A percentile compares a stretch with the other conserved stretches of the same genome.
phyloP scores from a whole-genome alignment of 192 early-diverging fungal species.

The Dissophora ornata region DNA sequence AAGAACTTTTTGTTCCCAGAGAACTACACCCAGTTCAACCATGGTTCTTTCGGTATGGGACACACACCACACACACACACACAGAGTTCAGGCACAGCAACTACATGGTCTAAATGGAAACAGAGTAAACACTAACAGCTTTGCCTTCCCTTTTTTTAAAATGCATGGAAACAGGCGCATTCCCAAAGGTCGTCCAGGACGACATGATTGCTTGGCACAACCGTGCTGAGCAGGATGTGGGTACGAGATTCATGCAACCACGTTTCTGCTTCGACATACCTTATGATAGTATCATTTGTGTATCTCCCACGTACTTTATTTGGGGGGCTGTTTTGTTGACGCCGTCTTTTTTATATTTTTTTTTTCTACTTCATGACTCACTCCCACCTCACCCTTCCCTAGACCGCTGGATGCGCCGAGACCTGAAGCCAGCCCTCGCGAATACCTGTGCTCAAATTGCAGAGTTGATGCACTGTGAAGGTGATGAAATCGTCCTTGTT shows the following conservation, averaged over 20 bases:
- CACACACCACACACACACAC: slow-evolving; percentile 15
- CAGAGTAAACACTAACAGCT: too few species aligned
- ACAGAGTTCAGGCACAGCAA: not conserved
- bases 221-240: slow-evolving; percentile 18
- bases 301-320: too few species aligned
- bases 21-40: slow-evolving; percentile 65
- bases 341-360: not conserved
- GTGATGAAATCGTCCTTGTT: slow-evolving; percentile 67
- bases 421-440: slow-evolving; percentile 39
- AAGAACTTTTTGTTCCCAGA: slow-evolving; percentile 62
- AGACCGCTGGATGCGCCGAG: slow-evolving; percentile 65
- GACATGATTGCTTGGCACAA: slow-evolving; percentile 28
- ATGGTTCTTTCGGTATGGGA: slow-evolving; percentile 71
- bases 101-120: slow-evolving; percentile 5
- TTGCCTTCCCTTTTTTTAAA: slow-evolving; percentile 2
- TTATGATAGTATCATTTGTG: too few species aligned
- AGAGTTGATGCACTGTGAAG: slow-evolving; percentile 59
- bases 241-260: not conserved
- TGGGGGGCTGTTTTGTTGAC: not conserved
- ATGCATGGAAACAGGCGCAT: slow-evolving; percentile 10
- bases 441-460: slow-evolving; percentile 53
- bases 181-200: slow-evolving; percentile 48
- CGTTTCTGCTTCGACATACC: not conserved
- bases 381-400: not conserved
- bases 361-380: not conserved